A percentile compares a stretch with the other conserved stretches of the same genome.
Conservation (phyloP, 371 early-diverging fungal genomes). For the Mucor mucedo region DNA sequence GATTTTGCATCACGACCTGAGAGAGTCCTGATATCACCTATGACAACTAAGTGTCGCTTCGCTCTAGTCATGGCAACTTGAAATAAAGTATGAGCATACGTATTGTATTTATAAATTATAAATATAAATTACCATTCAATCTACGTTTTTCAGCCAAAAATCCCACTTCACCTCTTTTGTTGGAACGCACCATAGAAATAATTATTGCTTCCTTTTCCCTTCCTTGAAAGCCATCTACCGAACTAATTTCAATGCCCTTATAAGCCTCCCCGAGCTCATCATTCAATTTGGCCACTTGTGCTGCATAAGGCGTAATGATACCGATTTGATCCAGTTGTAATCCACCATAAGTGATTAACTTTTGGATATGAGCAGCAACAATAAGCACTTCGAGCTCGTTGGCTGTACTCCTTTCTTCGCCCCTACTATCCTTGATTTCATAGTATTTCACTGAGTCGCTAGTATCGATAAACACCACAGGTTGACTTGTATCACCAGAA, state of each 20-base stretch:
- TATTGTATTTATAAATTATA: not conserved
- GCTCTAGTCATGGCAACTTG: slow-evolving; percentile 91
- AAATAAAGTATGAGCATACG: not conserved
- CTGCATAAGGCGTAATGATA: slow-evolving; percentile 86
- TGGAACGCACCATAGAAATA: slow-evolving; percentile 86
- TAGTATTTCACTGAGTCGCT: slow-evolving; percentile 23
- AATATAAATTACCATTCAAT: slow-evolving; percentile 62
- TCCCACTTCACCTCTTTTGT: slow-evolving; percentile 79
- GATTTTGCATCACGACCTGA: not conserved
- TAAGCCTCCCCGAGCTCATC: slow-evolving; percentile 32
- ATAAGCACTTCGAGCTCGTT: slow-evolving; percentile 78
- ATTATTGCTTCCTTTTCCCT: slow-evolving; percentile 92
- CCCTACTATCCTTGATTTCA: slow-evolving; percentile 72
- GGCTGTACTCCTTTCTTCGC: slow-evolving; percentile 61
- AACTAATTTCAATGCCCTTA: slow-evolving; percentile 73
- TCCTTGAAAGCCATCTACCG: slow-evolving; percentile 97
- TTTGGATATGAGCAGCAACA: slow-evolving; percentile 62
- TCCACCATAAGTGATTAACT: slow-evolving; percentile 62
- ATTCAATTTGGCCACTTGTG: slow-evolving; percentile 66
- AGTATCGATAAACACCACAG: slow-evolving; percentile 53
- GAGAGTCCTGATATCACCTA: slow-evolving; percentile 78
- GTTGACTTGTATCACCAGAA: slow-evolving; percentile 57
- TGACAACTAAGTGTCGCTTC: slow-evolving; percentile 84
- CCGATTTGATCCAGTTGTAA: slow-evolving; percentile 68
- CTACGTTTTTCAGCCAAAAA: slow-evolving; percentile 86